These are phyloP conservation scores for Cercospora sp. DNA, from an alignment of 2,329 filamentous ascomycete species.

Conservation along the genomic window DNA sequence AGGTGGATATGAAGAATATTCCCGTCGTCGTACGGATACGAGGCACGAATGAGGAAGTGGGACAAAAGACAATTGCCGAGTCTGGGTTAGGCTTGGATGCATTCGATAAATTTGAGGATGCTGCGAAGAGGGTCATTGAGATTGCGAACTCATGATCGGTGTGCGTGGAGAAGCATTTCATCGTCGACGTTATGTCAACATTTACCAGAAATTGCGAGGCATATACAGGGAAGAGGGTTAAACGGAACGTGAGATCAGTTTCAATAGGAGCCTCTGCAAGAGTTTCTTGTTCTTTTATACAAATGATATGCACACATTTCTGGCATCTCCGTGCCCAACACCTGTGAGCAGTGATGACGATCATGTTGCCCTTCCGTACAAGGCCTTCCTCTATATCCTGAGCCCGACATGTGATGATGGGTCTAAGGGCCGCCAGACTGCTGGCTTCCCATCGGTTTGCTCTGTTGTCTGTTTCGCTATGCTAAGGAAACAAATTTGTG, in stretches of 20 bases:
- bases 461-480: neutral
- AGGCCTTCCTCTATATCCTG: neutral
- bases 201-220: neutral
- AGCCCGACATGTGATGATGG: neutral
- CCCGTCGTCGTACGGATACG: conserved; percentile 76
- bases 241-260: neutral
- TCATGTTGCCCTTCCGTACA: neutral
- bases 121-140: conserved; percentile 65
- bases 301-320: conserved; percentile 5
- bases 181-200: neutral
- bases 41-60: conserved; percentile 71
- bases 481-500: conserved; percentile 1
- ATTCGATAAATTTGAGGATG: conserved; percentile 74
- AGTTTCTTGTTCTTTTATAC: neutral
- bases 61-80: conserved; percentile 67
- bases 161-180: neutral
- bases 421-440: neutral
- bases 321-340: neutral
- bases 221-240: neutral
- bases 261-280: neutral
- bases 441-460: neutral
- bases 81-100: conserved; percentile 68
- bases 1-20: conserved; percentile 57
- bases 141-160: conserved; percentile 44
- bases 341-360: neutral